phyloP scores from a whole-genome alignment of 306 rosid species.

The Glycine tomentella region DNA sequence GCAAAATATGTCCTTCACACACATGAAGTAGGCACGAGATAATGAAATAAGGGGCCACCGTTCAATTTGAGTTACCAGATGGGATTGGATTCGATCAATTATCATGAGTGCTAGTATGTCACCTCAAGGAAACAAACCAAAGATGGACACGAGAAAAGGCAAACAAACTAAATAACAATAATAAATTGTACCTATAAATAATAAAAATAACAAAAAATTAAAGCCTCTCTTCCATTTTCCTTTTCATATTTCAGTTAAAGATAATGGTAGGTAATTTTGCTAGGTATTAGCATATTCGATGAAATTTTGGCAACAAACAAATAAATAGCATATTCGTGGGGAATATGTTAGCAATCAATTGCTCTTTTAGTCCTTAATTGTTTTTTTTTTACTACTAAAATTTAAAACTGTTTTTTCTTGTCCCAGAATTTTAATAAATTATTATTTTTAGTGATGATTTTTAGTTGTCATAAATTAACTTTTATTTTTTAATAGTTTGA shows the following conservation, averaged over 20 bases:
- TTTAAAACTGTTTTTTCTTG: too few species aligned
- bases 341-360: not conserved
- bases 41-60: slow-evolving; percentile 42
- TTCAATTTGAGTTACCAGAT: not conserved
- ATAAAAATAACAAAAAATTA: not conserved
- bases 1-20: slow-evolving; percentile 20
- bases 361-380: too few species aligned
- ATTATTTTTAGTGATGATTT: too few species aligned
- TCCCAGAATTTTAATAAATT: too few species aligned
- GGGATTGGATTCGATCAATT: slow-evolving; percentile 3
- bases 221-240: not conserved
- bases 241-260: not conserved
- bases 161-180: not conserved
- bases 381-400: too few species aligned
- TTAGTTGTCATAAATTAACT: too few species aligned
- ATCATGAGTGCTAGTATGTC: not conserved
- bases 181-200: not conserved
- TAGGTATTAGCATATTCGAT: not conserved
- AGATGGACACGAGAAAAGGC: not conserved
- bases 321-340: not conserved
- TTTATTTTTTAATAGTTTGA: too few species aligned
- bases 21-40: slow-evolving; percentile 32
- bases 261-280: not conserved
- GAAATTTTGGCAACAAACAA: not conserved
- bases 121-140: not conserved